phyloP scores from a whole-genome alignment of 495 filamentous ascomycete species.

The Penicillium verhagenii region DNA sequence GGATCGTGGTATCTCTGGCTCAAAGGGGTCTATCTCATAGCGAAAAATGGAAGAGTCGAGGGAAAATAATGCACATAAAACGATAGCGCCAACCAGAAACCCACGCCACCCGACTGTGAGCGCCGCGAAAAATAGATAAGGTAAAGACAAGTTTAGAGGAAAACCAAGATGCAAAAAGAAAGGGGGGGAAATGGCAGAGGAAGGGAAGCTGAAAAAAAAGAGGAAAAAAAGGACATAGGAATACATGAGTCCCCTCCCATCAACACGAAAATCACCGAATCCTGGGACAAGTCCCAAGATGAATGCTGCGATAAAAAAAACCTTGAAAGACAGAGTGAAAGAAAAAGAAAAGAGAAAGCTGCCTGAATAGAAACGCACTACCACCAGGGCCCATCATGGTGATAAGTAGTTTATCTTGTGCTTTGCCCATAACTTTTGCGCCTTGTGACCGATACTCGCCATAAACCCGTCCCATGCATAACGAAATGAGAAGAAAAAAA shows the following conservation, averaged over 20 bases:
- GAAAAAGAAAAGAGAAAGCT: conserved; percentile 31
- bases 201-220: conserved; percentile 9
- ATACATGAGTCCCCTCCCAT: conserved; percentile 33
- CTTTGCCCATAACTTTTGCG: conserved; percentile 37
- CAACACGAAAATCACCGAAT: conserved; percentile 29
- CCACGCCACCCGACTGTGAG: conserved; percentile 36
- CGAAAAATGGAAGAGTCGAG: conserved; percentile 24
- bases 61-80: conserved; percentile 33
- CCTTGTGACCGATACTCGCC: conserved; percentile 49
- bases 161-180: conserved; percentile 30
- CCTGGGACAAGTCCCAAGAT: conserved; percentile 23
- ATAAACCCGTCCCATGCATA: conserved; percentile 51
- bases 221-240: conserved; percentile 27
- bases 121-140: conserved; percentile 18
- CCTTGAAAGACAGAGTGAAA: conserved; percentile 24
- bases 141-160: conserved; percentile 11
- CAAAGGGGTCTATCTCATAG: conserved; percentile 47
- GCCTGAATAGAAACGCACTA: conserved; percentile 12
- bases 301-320: conserved; percentile 18
- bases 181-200: conserved; percentile 15
- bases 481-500: conserved; percentile 34
- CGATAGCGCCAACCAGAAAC: conserved; percentile 41
- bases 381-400: conserved; percentile 18
- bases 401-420: conserved; percentile 13
- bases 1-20: conserved; percentile 50